A percentile compares a stretch with the other conserved stretches of the same genome.
phyloP scores from a whole-genome alignment of 257 asterid species.

The Thymus quinquecostatus region DNA sequence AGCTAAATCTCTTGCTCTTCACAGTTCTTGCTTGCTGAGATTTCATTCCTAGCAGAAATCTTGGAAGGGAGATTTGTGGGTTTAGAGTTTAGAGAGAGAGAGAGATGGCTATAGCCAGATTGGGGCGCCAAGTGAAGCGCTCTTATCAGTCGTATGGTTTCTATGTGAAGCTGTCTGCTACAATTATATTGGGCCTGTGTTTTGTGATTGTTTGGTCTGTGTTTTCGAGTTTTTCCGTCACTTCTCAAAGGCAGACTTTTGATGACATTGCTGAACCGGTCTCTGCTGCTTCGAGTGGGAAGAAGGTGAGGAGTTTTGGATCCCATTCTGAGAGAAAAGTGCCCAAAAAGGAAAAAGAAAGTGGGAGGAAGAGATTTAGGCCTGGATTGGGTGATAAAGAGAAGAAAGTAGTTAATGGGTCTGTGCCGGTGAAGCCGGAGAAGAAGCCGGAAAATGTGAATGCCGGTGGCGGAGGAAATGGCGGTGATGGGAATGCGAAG shows the following conservation, averaged over 20 bases:
- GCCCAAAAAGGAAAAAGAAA: constrained; percentile 42
- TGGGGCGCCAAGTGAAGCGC: constrained; percentile 86
- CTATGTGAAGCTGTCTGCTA: constrained; percentile 66
- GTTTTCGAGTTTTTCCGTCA: constrained; percentile 74
- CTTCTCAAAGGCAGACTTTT: constrained; percentile 78
- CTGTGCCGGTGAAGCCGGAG: constrained; percentile 51
- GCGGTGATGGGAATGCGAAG: constrained; percentile 38
- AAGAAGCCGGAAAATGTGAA: constrained; percentile 43
- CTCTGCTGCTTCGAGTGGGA: constrained; percentile 51
- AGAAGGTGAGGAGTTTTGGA: constrained; percentile 37
- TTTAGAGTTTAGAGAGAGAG: constrained; percentile 27
- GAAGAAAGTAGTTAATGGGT: constrained; percentile 45
- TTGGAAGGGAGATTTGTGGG: constrained; percentile 32
- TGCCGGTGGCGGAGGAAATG: constrained; percentile 26
- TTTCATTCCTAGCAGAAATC: constrained; percentile 27
- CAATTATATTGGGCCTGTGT: constrained; percentile 77
- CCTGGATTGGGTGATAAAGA: constrained; percentile 50
- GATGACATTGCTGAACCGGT: constrained; percentile 81
- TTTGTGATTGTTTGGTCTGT: constrained; percentile 82
- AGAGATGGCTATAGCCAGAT: constrained; percentile 72
- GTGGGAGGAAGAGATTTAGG: constrained; percentile 27
- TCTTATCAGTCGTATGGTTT: constrained; percentile 81
- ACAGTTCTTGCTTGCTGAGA: constrained; percentile 22
- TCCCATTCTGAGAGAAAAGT: constrained; percentile 39
- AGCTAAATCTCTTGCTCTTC: constrained; percentile 12